Evolutionary conservation across 2,329 filamentous ascomycete species (phyloP).

Genomic region (Mycosphaerella sp.): DNA sequence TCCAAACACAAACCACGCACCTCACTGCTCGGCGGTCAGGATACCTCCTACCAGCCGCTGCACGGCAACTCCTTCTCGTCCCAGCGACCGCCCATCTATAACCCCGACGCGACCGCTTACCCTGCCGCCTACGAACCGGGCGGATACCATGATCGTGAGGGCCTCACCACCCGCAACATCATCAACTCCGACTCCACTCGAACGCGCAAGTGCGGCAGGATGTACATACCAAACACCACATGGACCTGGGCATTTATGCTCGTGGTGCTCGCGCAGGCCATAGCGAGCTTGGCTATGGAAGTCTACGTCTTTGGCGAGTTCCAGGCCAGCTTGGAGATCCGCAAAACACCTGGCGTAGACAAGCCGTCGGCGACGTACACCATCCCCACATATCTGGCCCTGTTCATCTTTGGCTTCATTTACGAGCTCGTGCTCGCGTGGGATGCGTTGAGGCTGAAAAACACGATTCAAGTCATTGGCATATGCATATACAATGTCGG

Average conservation of each 20-base stretch:
- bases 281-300: conserved; percentile 77
- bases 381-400: conserved; percentile 89
- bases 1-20: conserved; percentile 49
- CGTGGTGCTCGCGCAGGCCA: conserved; percentile 66
- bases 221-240: conserved; percentile 72
- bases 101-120: conserved; percentile 11
- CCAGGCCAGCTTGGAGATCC: conserved; percentile 51
- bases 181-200: conserved; percentile 25
- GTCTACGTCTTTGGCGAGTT: conserved; percentile 87
- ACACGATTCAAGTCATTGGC: conserved; percentile 97
- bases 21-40: conserved; percentile 52
- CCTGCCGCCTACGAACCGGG: conserved; percentile 36
- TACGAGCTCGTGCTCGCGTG: conserved; percentile 87
- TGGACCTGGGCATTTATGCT: conserved; percentile 87
- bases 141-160: conserved; percentile 49
- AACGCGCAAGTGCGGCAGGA: conserved; percentile 38
- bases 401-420: conserved; percentile 96
- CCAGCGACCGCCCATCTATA: conserved; percentile 23
- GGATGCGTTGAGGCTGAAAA: conserved; percentile 89
- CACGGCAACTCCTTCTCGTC: conserved; percentile 36
- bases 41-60: conserved; percentile 40
- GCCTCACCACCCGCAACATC: conserved; percentile 38
- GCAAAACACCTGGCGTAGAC: conserved; percentile 4
- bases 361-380: conserved; percentile 37
- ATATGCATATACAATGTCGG: conserved; percentile 88